Percentiles rank a stretch among this genome's conserved stretches.
phyloP scores from a whole-genome alignment of 495 filamentous ascomycete species.

The Trichocladium uniseriatum region DNA sequence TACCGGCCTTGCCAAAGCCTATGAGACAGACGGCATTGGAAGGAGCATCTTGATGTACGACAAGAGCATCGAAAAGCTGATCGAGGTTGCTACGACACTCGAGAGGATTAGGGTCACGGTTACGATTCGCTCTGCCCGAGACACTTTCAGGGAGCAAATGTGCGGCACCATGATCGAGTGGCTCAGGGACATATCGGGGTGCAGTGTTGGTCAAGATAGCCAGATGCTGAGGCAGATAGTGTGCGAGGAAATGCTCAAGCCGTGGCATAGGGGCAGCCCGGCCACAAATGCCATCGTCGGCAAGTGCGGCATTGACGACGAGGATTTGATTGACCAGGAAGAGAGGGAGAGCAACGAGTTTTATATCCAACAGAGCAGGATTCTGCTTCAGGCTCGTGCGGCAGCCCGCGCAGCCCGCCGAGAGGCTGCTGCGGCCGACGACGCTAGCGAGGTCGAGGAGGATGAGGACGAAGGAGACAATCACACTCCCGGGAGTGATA shows the following conservation, averaged over 20 bases:
- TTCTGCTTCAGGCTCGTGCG: conserved; percentile 28
- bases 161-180: conserved; percentile 96
- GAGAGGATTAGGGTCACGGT: conserved; percentile 95
- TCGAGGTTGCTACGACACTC: conserved; percentile 69
- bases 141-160: conserved; percentile 97
- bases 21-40: conserved; percentile 80
- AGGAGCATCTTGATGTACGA: conserved; percentile 73
- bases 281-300: conserved; percentile 80
- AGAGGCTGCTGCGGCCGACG: conserved; percentile 58
- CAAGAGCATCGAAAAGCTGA: conserved; percentile 57
- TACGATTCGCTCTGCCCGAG: conserved; percentile 84
- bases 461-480: conserved; percentile 35
- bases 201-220: conserved; percentile 70
- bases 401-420: conserved; percentile 45
- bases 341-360: conserved; percentile 25
- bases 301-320: conserved; percentile 81
- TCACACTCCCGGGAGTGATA: conserved; percentile 29
- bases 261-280: conserved; percentile 77
- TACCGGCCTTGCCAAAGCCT: conserved; percentile 65
- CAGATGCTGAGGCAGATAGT: conserved; percentile 70
- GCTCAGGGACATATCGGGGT: conserved; percentile 86
- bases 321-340: conserved; percentile 44
- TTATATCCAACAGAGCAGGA: conserved; percentile 22
- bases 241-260: conserved; percentile 80
- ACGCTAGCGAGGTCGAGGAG: conserved; percentile 58